phyloP scores from a whole-genome alignment of 306 rosid genomes.

The Mimosa bimucronata region DNA sequence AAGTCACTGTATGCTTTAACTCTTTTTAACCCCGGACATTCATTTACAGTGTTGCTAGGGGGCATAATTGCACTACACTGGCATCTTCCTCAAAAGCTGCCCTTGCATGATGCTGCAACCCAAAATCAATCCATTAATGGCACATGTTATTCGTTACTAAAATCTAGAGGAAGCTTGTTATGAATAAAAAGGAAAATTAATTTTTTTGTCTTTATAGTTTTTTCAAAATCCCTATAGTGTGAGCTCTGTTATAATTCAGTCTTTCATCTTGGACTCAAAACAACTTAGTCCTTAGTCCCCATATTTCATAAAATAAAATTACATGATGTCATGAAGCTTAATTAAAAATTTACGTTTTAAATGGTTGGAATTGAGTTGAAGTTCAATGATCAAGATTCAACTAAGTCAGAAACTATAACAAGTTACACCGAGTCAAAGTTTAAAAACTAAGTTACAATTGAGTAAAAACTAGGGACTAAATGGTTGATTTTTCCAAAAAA shows the following conservation, averaged over 20 bases:
- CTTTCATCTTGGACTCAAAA: too few species aligned
- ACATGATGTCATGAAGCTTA: neutral
- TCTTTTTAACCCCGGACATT: neutral
- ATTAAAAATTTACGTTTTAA: too few species aligned
- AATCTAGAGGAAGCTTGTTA: neutral
- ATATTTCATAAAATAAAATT: too few species aligned
- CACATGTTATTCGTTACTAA: neutral
- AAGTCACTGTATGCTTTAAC: neutral
- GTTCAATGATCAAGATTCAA: too few species aligned
- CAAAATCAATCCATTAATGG: constrained; percentile 1
- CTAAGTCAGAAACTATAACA: neutral
- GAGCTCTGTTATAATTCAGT: too few species aligned
- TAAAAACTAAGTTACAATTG: neutral
- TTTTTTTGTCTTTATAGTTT: too few species aligned
- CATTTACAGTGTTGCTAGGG: neutral
- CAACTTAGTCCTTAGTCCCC: too few species aligned
- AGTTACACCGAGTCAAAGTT: neutral
- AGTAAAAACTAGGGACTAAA: too few species aligned
- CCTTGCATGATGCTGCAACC: constrained; percentile 62
- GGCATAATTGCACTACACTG: constrained; percentile 34
- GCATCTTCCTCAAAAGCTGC: constrained; percentile 71
- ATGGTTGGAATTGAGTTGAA: neutral
- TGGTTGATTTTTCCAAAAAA: neutral
- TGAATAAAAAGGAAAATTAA: neutral
- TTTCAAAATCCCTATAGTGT: too few species aligned